These are phyloP conservation scores for Thecaphora frezii DNA, from an alignment of 1,284 basidiomycete genomes.

Conservation along the genomic window DNA sequence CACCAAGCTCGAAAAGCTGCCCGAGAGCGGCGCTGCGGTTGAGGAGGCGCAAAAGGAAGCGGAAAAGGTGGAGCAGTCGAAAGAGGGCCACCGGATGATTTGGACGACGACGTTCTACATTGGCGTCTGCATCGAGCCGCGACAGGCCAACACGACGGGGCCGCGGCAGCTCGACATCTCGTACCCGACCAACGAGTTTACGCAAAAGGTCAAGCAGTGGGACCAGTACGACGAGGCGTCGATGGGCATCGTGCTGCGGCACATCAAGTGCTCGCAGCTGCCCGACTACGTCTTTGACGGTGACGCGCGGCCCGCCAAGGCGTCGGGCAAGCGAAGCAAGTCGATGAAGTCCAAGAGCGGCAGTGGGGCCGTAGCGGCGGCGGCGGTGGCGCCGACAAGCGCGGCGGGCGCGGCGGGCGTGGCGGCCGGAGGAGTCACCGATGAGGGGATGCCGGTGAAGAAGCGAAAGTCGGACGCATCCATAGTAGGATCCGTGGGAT, in stretches of 20 bases:
- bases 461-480: slow-evolving; percentile 16
- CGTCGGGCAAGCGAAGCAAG: slow-evolving; percentile 74
- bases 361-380: slow-evolving; percentile 10
- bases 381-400: not conserved
- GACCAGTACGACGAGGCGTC: slow-evolving; percentile 87
- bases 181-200: slow-evolving; percentile 93
- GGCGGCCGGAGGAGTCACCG: slow-evolving; percentile 14
- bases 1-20: slow-evolving; percentile 45
- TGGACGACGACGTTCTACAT: slow-evolving; percentile 96
- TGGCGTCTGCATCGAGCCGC: slow-evolving; percentile 87
- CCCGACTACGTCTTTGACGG: slow-evolving; percentile 80
- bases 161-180: slow-evolving; percentile 85
- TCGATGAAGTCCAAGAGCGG: slow-evolving; percentile 64
- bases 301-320: slow-evolving; percentile 69
- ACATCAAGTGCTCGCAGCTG: slow-evolving; percentile 85
- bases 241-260: slow-evolving; percentile 92
- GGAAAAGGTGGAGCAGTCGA: slow-evolving; percentile 21
- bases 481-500: not conserved
- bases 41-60: slow-evolving; percentile 44
- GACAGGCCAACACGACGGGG: slow-evolving; percentile 69
- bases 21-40: slow-evolving; percentile 36
- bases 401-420: slow-evolving; percentile 7
- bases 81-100: slow-evolving; percentile 68
- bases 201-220: slow-evolving; percentile 92
- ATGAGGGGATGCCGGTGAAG: slow-evolving; percentile 33